Evolutionary conservation across 495 filamentous ascomycete genomes (phyloP), one percentile per base, ranked within the genome.

Genomic region (Penicillium cinerascens): DNA sequence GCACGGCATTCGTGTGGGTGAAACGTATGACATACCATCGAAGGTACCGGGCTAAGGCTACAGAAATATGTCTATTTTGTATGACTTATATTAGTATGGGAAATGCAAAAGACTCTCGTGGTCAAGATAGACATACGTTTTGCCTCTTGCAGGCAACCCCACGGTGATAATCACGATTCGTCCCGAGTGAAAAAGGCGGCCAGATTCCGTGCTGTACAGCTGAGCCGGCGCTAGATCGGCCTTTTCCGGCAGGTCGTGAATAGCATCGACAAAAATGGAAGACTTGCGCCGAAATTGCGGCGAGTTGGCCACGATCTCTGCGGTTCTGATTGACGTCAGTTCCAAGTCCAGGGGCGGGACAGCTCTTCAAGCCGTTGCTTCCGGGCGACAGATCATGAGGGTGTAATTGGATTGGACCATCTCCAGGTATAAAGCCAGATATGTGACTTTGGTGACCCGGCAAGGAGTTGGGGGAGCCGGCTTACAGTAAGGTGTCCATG

Each of bases 91-190:
- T 52, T 33, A 63, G 50, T 47, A n/a, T 48, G 13, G 29, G 9
- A 17, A 39, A 54, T 44, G 29, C 36, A n/a, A 36, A 42, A 13
- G 9, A 22, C 35, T 10, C 35, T 42, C 11, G 21, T 20, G 8
- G 22, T n/a, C 4, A 51, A 52, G 50, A 50, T 47, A 35, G 51
- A 74, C 87, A 56, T 75, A 92, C 84, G 95, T 99, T 75, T 99
- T 99, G 23, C 95, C 95, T 69, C 95, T 85, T 27, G 95, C 95
- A 41, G 95, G 95, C 38, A 96, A 80, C 46, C 95, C 95, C 63
- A 97, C 95, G 58, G 95, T 96, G 46, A 92, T 92, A 51, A 99
- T 97, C 36, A 91, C 91, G 58, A 99, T 97, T 27, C 92, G 83
- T 39, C 95, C 95, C 6, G 93, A 96, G 69, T 99, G 95, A 65